Evolutionary conservation across 306 rosid genomes (phyloP), one percentile per base, ranked within the genome.

Genomic region (Boehmeria nivea): DNA sequence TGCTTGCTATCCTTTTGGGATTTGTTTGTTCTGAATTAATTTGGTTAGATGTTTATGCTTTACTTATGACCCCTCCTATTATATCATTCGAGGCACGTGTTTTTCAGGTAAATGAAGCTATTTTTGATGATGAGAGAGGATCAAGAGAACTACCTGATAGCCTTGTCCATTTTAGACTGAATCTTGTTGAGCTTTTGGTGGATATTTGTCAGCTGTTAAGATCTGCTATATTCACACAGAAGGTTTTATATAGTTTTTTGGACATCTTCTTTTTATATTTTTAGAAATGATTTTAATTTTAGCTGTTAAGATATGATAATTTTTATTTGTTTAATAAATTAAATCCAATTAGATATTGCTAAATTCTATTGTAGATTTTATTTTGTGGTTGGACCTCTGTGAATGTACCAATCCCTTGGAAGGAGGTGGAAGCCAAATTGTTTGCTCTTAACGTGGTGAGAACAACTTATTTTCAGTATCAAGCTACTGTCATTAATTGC

Each of bases 401-500:
- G 36, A 86, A 74, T 80, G 74, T 71, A 23, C 82, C 84, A 60
- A 82, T 90, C 61, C 86, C 84, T 48, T 90, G 97, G 97, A 82
- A 73, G 72, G 97, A 80, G 67, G 88, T 90, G 73, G 97, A 90
- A 78, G 83, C 94, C 84, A 90, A 90, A 70, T 81, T 90, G 54
- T 90, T 86, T 84, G 82, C 84, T 61, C 95, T 90, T 52, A 86
- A 84, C 76, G 90, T 81, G 74, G 97, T 83, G 69, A 82, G 97
- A 66, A 68, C 60, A 69, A 58, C 65, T 50, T 53, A 31, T 21
- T 26, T 40, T 23, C 4, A 19, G n/a, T 36, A 19, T 20, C 34
- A 36, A 27, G 9, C 2, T 56, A 38, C 49, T 37, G 13, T 57
- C 33, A 54, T 8, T 57, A 20, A 9, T 34, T 18, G 27, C 31